Conservation (phyloP, 768 basidiomycete genomes). For the Suillus bovinus region DNA sequence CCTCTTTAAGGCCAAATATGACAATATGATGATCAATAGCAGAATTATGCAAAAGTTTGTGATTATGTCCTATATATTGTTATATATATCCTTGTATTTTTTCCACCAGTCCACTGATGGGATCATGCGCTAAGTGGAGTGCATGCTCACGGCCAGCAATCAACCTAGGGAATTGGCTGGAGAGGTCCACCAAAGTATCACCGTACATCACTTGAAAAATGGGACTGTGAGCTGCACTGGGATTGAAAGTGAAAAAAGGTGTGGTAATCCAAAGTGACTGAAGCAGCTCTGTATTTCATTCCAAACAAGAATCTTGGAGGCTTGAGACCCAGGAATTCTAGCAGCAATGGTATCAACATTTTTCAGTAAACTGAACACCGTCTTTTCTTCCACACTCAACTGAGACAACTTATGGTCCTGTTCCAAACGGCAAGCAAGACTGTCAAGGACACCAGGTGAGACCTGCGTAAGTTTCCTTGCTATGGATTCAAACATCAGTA, state of each 20-base stretch:
- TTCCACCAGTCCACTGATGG: neutral
- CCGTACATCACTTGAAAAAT: slow-evolving; percentile 30
- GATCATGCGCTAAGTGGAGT: neutral
- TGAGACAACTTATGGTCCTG: slow-evolving; percentile 9
- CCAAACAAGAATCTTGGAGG: slow-evolving; percentile 23
- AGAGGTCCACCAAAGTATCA: slow-evolving; percentile 13
- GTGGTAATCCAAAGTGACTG: slow-evolving; percentile 28
- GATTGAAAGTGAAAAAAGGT: slow-evolving; percentile 28
- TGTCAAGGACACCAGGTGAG: neutral
- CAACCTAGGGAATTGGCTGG: neutral
- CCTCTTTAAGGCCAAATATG: no score
- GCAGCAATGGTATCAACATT: slow-evolving; percentile 32
- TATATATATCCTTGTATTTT: no score
- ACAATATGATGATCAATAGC: no score
- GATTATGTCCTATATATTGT: no score
- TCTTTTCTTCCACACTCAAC: slow-evolving; percentile 17
- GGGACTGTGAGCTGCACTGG: slow-evolving; percentile 20
- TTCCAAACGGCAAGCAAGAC: slow-evolving; percentile 15
- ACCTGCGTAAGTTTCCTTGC: neutral
- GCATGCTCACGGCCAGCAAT: neutral
- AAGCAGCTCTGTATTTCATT: slow-evolving; percentile 26
- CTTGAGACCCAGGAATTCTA: slow-evolving; percentile 31
- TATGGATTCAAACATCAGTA: neutral
- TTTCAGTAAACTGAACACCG: slow-evolving; percentile 23
- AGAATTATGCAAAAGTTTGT: no score